A percentile compares a stretch with the other conserved stretches of the same genome.
These are phyloP conservation scores for Ganoderma boninense DNA, from an alignment of 1,284 basidiomycete genomes.

Conservation along the genomic window DNA sequence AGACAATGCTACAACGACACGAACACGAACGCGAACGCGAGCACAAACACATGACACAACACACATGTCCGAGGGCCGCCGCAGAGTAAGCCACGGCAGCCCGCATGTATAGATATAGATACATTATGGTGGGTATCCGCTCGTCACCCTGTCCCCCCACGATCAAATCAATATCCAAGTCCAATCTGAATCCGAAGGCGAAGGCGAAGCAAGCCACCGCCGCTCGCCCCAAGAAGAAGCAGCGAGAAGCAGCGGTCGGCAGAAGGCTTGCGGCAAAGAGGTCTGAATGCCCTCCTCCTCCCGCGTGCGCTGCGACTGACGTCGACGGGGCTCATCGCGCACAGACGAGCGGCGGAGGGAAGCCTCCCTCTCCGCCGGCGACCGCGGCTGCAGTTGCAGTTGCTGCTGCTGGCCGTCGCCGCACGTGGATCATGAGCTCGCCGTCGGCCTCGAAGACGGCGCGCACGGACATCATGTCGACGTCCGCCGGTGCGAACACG, in stretches of 20 bases:
- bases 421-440: slow-evolving; percentile 36
- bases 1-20: background rate
- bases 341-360: slow-evolving; percentile 17
- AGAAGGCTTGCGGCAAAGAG: background rate
- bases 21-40: no score
- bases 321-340: background rate
- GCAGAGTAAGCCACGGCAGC: background rate
- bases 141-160: background rate
- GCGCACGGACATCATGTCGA: slow-evolving; percentile 38
- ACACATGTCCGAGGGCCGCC: slow-evolving; percentile 7
- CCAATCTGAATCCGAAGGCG: background rate
- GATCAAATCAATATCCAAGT: background rate
- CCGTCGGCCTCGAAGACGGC: slow-evolving; percentile 36
- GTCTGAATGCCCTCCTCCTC: no score
- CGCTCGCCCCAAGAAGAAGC: background rate
- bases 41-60: no score
- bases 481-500: slow-evolving; percentile 39
- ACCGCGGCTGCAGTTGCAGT: background rate
- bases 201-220: background rate
- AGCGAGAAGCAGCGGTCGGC: background rate
- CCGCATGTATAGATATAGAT: slow-evolving; percentile 15
- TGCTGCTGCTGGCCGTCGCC: slow-evolving; percentile 13
- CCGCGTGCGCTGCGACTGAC: background rate
- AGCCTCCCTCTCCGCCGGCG: background rate
- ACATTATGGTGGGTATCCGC: slow-evolving; percentile 7